Evolutionary conservation across 2,329 filamentous ascomycete species (phyloP).

Genomic region (Dryadomyces sulphureus): DNA sequence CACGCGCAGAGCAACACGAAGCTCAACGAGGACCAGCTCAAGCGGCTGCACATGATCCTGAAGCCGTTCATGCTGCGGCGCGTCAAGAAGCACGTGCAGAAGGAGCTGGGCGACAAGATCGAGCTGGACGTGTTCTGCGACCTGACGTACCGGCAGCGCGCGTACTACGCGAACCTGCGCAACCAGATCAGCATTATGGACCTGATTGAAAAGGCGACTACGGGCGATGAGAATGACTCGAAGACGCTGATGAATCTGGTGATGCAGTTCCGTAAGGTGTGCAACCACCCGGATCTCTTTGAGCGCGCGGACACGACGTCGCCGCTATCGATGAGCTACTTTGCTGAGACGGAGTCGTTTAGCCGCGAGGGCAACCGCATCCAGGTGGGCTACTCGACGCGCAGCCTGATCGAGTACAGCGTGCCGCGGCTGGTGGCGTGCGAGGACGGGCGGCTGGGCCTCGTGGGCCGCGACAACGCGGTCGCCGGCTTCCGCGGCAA

Average conservation of each 20-base stretch:
- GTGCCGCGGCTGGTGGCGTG: slow-evolving; percentile 71
- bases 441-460: slow-evolving; percentile 61
- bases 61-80: slow-evolving; percentile 99
- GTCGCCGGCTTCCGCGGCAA: slow-evolving; percentile 68
- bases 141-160: slow-evolving; percentile 87
- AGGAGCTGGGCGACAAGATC: slow-evolving; percentile 97
- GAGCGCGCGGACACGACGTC: slow-evolving; percentile 86
- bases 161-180: slow-evolving; percentile 79
- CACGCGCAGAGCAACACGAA: slow-evolving; percentile 99
- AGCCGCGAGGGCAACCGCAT: slow-evolving; percentile 74
- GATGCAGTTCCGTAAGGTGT: slow-evolving; percentile 99
- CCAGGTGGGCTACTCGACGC: slow-evolving; percentile 72
- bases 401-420: slow-evolving; percentile 71
- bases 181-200: slow-evolving; percentile 99
- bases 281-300: slow-evolving; percentile 95
- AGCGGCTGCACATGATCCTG: slow-evolving; percentile 94
- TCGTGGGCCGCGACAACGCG: slow-evolving; percentile 57
- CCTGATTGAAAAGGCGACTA: slow-evolving; percentile 88
- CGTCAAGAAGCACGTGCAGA: slow-evolving; percentile 99
- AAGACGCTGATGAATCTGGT: slow-evolving; percentile 97
- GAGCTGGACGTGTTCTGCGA: slow-evolving; percentile 94
- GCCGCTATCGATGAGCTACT: slow-evolving; percentile 69
- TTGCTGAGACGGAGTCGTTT: slow-evolving; percentile 91
- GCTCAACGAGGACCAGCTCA: slow-evolving; percentile 93
- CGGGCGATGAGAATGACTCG: slow-evolving; percentile 87